Evolutionary conservation across 345 rosid genomes (phyloP), one percentile per base, ranked within the genome.

Genomic region (Geranium rotundifolium): DNA sequence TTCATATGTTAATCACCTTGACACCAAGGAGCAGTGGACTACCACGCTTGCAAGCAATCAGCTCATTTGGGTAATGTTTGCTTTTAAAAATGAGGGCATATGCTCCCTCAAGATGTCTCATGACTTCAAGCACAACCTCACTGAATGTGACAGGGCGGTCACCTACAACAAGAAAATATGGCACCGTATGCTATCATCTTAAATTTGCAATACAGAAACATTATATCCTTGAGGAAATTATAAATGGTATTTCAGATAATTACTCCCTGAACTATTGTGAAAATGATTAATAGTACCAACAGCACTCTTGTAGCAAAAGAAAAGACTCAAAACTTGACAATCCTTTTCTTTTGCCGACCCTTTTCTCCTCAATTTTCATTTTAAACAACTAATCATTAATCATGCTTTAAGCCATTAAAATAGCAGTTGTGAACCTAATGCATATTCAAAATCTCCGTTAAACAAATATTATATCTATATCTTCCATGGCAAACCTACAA

Each of bases 41-140:
- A 19, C 99, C 99, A 66, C 85, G 91, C 78, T 86, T 93, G 84
- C 99, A 90, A 3, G 99, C 97, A 68, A 93, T 77, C 69, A 93
- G 77, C 84, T 93, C 97, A 65, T 93, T 85, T 27, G 95, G 97
- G 76, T 93, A 93, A 69, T 88, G 97, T 61, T 73, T 68, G 72
- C 99, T 93, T 78, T 90, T 93, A 68, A 93, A 90, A 20, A 90
- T 77, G 71, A 93, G 99, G 61, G 99, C 99, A 79, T 90, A 93
- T 54, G 99, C 99, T 69, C 99, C 99, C 68, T 90, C 99, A 64
- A 93, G 95, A 69, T 86, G 97, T 67, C 95, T 82, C 91, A 93
- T 84, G 66, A 93, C 96, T 80, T 93, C 99, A 67, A 86, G 78
- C 29, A 93, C 97, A 75, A 93, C 97, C 73, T 90, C 90, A 75